Evolutionary conservation across 495 filamentous ascomycete species (phyloP), one percentile per base, ranked within the genome.

Genomic region (Daldinia concentrica): DNA sequence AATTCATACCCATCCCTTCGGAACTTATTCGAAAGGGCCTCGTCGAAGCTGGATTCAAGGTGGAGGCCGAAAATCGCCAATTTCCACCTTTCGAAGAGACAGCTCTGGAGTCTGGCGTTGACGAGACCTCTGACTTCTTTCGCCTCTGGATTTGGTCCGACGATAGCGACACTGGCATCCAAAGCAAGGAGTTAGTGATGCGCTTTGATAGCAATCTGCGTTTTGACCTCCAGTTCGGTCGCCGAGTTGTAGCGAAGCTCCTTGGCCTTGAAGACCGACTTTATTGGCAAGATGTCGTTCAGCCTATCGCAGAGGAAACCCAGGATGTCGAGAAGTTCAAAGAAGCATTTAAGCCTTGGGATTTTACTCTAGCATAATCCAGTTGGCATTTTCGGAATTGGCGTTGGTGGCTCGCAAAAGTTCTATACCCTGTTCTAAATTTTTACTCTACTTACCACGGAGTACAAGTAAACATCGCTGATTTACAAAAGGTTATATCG

Each of bases 171-270:
- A 79, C 79, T 1, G 80, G 73, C 6, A 76, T 77, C 43, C 76
- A 82, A 36, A 81, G 82, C 29, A 84, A 86, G 68, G 82, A 82
- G 36, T 66, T 88, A 17, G 77, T 86, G 14, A 72, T 88, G 73
- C 75, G 74, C 12, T 77, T 90, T 15, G 81, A 80, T 30, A 75
- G 81, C 12, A 81, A 75, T 11, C 65, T 86, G 26, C 78, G 85
- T 19, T 90, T 90, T 72, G 85, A 89, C 57, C 74, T 89, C 30
- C 87, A 90, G 74, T 90, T 87, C 67, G 86, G 93, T 2, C 83
- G 95, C 24, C 85, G 86, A 51, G 95, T 98, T 14, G 85, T 98
- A 82, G 95, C 93, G 1, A 96, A 95, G 81, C 82, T 99, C 52
- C 82, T 99, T 43, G 88, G 87, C 9, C 77, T 97, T 61, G 92